Evolutionary conservation across 139 green algal species (phyloP), one percentile per base, ranked within the genome.

Genomic region (Parachlorella kessleri): DNA sequence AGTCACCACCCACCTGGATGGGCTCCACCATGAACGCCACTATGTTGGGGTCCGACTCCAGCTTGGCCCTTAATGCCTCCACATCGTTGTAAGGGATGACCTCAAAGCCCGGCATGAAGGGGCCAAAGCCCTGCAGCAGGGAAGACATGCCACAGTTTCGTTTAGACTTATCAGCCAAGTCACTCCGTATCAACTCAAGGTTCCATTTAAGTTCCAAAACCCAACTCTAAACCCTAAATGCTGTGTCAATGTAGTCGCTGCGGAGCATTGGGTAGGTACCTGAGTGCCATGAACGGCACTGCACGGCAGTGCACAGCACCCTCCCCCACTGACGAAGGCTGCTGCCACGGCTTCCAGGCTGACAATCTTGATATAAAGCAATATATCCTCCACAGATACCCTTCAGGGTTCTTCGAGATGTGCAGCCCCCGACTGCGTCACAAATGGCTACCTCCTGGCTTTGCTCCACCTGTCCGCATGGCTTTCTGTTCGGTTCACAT

Each of bases 1-100:
- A n/a, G n/a, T 59, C 48, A 14, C 48, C 48, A 26, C 55, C 8
- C 59, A 91, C 92, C 90, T 98, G 96, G 59, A 99, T 99, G 32
- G 96, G 96, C 85, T 99, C 96, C 72, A 99, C 97, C 91, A 99
- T 97, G 89, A 98, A 99, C 0, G 91, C 96, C 48, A 96, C 94
- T 39, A 98, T 94, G 86, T 96, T 94, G 21, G 90, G 89, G 76
- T 98, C 91, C 0, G 54, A 42, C 72, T 90, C 71, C 38, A 98
- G 83, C 78, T 90, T 84, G 0, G 65, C 72, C 80, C 95, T 63
- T 39, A 99, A 87, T 1, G 95, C 96, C 0, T 10, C 71, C 35
- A 97, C 66, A 85, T 99, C 94, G 71, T 98, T 96, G 88, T 98
- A 99, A 24, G 97, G 96, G 63, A 99, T 98, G 76, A 91, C 86